Evolutionary conservation across 169 alveolate genomes (phyloP), one percentile per base, ranked within the genome.

Genomic region (Theileria parva): DNA sequence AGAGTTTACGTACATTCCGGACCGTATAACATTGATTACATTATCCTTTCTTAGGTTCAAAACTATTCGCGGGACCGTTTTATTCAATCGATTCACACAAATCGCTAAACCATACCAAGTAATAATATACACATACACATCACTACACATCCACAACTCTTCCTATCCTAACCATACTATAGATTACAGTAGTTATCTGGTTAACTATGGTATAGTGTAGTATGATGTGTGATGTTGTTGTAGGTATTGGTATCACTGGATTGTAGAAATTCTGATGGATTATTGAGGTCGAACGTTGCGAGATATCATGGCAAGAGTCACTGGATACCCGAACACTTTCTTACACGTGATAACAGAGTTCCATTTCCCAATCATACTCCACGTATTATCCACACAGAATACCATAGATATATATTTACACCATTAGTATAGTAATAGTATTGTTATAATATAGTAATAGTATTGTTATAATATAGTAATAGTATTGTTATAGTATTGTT

Each of bases 181-280:
- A 32, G 37, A 13, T 44, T 11, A 4, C 2, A 44, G 1, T 44
- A 44, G 53, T n/a, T n/a, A n/a, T n/a, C n/a, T n/a, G n/a, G n/a
- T n/a, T n/a, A n/a, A n/a, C n/a, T n/a, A n/a, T n/a, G n/a, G n/a
- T n/a, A 44, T 44, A 32, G 5, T 32, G 5, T 44, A 44, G 53
- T 44, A 44, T 13, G 2, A 44, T 7, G 1, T 4, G 3, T 44
- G 53, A 13, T 44, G 8, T 21, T 66, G 21, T 12, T 6, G 2
- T 69, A 85, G 91, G 87, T 85, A 39, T 57, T 51, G 19, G 78
- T 78, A 23, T 77, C 79, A 13, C 23, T 85, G 57, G 91, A 85
- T 69, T 85, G 91, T 65, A 77, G 91, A n/a, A 72, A 85, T 50
- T 65, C 48, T 48, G 76, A 65, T n/a, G 91, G 91, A 28, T 37